Percentiles rank a stretch among this genome's conserved stretches.
Evolutionary conservation across 495 filamentous ascomycete species (phyloP).

Genomic region (Staphylotrichum longicolle): DNA sequence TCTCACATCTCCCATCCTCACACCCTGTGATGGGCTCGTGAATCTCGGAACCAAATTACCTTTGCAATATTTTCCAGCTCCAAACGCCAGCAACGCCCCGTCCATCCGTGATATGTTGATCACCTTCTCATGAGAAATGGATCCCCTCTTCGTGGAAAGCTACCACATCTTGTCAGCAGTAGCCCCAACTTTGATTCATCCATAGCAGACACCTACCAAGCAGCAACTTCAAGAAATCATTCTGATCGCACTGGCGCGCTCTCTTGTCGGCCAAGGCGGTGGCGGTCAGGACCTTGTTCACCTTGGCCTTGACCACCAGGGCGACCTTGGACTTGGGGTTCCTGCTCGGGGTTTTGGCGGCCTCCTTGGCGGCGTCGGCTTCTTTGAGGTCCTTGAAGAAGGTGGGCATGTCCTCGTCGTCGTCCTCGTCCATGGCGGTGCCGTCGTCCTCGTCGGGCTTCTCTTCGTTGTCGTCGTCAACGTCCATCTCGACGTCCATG

Average conservation of each 20-base stretch:
- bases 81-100: conserved; percentile 15
- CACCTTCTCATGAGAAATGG: conserved; percentile 66
- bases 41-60: too few relatives aligned
- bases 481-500: conserved; percentile 57
- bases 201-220: conserved; percentile 21
- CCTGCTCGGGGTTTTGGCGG: conserved; percentile 45
- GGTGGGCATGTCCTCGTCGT: conserved; percentile 55
- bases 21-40: too few relatives aligned
- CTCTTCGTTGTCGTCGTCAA: conserved; percentile 50
- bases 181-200: conserved; percentile 9
- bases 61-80: conserved; percentile 5
- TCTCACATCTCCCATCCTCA: too few relatives aligned
- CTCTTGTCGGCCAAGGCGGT: conserved; percentile 77
- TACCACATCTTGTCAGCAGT: conserved; percentile 26
- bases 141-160: conserved; percentile 85
- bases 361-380: conserved; percentile 44
- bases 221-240: conserved; percentile 70
- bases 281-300: conserved; percentile 72
- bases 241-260: conserved; percentile 82
- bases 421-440: conserved; percentile 43
- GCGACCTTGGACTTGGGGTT: conserved; percentile 70
- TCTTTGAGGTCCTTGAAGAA: conserved; percentile 73
- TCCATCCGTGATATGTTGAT: background rate
- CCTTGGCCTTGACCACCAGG: conserved; percentile 75
- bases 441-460: conserved; percentile 42